phyloP scores from a whole-genome alignment of 2,329 filamentous ascomycete genomes.

The Ophiostoma piceae region DNA sequence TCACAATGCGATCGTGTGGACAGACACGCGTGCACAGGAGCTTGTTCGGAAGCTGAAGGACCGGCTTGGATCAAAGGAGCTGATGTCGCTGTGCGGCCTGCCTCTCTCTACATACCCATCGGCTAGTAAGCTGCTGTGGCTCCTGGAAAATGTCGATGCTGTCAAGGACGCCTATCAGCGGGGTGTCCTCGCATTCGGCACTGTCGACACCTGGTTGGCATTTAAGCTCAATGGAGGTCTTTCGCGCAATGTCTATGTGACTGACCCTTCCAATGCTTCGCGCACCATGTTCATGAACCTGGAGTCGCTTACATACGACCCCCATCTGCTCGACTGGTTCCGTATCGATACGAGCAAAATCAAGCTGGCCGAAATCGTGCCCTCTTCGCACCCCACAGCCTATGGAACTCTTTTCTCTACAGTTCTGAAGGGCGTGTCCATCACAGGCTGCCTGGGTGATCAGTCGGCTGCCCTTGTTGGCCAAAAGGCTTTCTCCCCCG shows the following conservation, averaged over 20 bases:
- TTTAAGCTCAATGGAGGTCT: constrained; percentile 75
- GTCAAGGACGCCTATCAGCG: constrained; percentile 72
- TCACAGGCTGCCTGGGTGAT: constrained; percentile 81
- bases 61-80: constrained; percentile 60
- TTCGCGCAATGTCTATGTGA: constrained; percentile 64
- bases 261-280: constrained; percentile 81
- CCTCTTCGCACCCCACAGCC: constrained; percentile 66
- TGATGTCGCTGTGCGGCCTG: constrained; percentile 68
- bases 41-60: constrained; percentile 73
- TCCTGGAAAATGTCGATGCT: constrained; percentile 63
- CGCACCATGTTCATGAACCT: constrained; percentile 95
- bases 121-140: constrained; percentile 81
- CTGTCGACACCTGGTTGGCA: constrained; percentile 81
- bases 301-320: constrained; percentile 71
- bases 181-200: constrained; percentile 75
- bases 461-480: constrained; percentile 82
- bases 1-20: constrained; percentile 84
- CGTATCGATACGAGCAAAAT: constrained; percentile 63
- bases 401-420: constrained; percentile 66
- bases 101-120: constrained; percentile 86
- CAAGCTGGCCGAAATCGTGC: constrained; percentile 71
- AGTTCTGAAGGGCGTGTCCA: constrained; percentile 61
- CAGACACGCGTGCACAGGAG: constrained; percentile 71
- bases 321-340: constrained; percentile 73
- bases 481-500: constrained; percentile 75